A percentile compares a stretch with the other conserved stretches of the same genome.
These are phyloP conservation scores for Naganishia vaughanmartiniae DNA, from an alignment of 768 basidiomycete genomes.

Conservation along the genomic window DNA sequence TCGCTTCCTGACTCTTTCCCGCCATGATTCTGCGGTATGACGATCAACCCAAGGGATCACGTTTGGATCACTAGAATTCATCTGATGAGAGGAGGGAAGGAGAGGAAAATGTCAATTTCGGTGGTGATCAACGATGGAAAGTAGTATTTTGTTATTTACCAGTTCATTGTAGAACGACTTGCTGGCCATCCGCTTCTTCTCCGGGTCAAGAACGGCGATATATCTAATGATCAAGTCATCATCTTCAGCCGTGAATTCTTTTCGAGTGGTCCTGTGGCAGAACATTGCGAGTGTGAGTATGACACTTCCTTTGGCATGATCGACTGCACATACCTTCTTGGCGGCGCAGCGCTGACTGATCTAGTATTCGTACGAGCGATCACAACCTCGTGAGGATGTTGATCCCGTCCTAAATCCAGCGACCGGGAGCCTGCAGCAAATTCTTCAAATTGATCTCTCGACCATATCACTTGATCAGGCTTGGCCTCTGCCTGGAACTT, in stretches of 20 bases:
- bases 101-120: neutral
- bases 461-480: constrained; percentile 24
- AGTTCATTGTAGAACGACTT: constrained; percentile 22
- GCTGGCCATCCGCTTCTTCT: constrained; percentile 9
- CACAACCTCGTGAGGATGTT: constrained; percentile 14
- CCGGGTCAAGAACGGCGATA: constrained; percentile 14
- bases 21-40: constrained; percentile 25
- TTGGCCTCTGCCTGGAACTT: constrained; percentile 15
- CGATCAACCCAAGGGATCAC: constrained; percentile 8
- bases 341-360: constrained; percentile 4
- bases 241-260: constrained; percentile 26
- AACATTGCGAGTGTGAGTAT: neutral
- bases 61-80: neutral
- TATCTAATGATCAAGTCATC: constrained; percentile 18
- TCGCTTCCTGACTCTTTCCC: constrained; percentile 27
- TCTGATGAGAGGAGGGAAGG: neutral
- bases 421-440: neutral
- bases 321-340: neutral
- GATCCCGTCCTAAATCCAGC: constrained; percentile 14
- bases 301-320: neutral
- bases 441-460: constrained; percentile 3
- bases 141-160: neutral
- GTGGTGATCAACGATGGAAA: neutral
- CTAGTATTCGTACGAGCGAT: constrained; percentile 15
- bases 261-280: neutral